Base-by-base conservation (phyloP, 805 yeast genomes). In the Candida odintsovae region DNA sequence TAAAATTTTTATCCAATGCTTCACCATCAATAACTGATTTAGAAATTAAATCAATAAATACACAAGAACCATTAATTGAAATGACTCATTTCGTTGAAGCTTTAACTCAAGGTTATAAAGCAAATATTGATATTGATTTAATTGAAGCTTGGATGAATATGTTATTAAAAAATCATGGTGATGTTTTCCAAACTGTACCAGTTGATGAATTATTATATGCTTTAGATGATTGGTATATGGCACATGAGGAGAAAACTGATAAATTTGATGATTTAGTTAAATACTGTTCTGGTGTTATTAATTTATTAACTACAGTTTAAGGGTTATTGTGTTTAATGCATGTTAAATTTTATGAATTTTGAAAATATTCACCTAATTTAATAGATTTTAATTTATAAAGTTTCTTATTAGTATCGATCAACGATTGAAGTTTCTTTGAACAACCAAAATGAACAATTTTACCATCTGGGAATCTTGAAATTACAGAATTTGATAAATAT, bases 11-110 rank as follows among this genome's bases (percentile, higher is more conserved):
- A 28, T 69, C 80, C 10, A 59, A 62, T 3, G 74, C 87, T 33
- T 73, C 96, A 0, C 96, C 97, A 5, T 73, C 96, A 2, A 66
- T 77, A 3, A 74, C 89, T 22, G 98, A 94, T 62, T 65, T 94
- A 48, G 99, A 94, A 64, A 80, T 94, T 48, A 80, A 95, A 57
- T 84, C 97, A 3, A 64, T 94, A 51, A 76, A 80, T 54, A 63
- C 83, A 2, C 68, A 73, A 42, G 80, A 83, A 19, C 95, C 95
- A 15, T 77, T 78, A 45, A 60, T 66, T 11, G 97, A 92, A 67
- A 63, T 90, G 55, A 61, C 75, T 0, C 64, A 70, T 50, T 89
- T 92, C 53, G 70, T 90, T 13, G 65, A 71, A n/a, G 90, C 95
- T 0, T 60, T 94, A 53, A 70, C 76, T 3, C 65, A 63, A 40